Evolutionary conservation across 2,329 filamentous ascomycete genomes (phyloP).

Genomic region (Amphichorda felina): DNA sequence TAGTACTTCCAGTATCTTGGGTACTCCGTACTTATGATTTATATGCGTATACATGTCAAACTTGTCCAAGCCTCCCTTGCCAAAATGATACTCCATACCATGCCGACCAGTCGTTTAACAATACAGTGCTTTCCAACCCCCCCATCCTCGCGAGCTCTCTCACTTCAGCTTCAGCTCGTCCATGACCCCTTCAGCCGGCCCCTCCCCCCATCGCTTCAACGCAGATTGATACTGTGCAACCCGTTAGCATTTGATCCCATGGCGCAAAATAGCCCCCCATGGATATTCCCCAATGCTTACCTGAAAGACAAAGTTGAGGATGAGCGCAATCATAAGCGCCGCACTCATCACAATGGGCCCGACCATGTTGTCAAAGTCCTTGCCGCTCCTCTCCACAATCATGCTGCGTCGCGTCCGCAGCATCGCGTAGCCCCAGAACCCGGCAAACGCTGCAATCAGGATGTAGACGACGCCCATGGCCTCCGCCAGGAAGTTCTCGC

Average conservation of each 20-base stretch:
- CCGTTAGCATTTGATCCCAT: neutral
- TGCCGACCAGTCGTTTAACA: too few species aligned
- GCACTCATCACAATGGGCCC: constrained; percentile 77
- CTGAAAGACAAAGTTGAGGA: constrained; percentile 84
- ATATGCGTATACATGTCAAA: too few species aligned
- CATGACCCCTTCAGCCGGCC: too few species aligned
- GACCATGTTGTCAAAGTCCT: constrained; percentile 82
- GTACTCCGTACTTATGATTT: too few species aligned
- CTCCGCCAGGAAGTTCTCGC: constrained; percentile 64
- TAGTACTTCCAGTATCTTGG: too few species aligned
- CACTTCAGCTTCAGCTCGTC: too few species aligned
- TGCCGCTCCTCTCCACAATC: constrained; percentile 77
- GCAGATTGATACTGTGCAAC: neutral
- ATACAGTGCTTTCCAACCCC: too few species aligned
- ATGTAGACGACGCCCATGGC: constrained; percentile 77
- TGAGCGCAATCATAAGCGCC: constrained; percentile 65
- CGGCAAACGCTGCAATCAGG: constrained; percentile 68
- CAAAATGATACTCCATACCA: too few species aligned
- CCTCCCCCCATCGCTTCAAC: too few species aligned
- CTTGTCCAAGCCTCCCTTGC: too few species aligned
- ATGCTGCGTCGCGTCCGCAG: constrained; percentile 64
- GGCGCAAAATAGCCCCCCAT: too few species aligned
- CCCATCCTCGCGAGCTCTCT: too few species aligned
- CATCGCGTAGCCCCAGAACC: constrained; percentile 78
- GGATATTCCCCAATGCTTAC: constrained; percentile 29